Evolutionary conservation across 2,329 filamentous ascomycete genomes (phyloP).

Genomic region (Dichotomopilus funicola): DNA sequence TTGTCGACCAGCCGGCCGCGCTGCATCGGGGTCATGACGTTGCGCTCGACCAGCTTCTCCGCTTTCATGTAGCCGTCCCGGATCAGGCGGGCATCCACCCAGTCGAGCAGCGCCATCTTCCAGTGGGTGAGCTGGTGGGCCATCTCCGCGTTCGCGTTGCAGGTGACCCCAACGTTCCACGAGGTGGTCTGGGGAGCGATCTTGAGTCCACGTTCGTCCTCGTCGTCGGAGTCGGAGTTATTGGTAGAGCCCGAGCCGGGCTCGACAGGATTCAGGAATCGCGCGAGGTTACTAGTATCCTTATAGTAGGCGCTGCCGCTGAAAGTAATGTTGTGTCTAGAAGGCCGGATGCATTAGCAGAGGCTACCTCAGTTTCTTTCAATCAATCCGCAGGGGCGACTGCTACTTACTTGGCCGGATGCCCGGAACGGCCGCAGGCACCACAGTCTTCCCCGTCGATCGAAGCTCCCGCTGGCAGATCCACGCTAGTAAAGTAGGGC

Average conservation of each 20-base stretch:
- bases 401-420: conserved; percentile 56
- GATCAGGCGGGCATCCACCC: conserved; percentile 58
- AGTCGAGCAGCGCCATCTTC: conserved; percentile 67
- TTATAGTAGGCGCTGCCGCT: conserved; percentile 60
- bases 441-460: conserved; percentile 45
- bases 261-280: conserved; percentile 54
- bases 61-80: conserved; percentile 51
- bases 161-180: conserved; percentile 36
- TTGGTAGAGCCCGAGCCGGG: conserved; percentile 6
- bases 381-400: no score
- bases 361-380: neutral
- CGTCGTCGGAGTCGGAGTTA: conserved; percentile 7
- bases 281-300: conserved; percentile 31
- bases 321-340: conserved; percentile 43
- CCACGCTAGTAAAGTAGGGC: conserved; percentile 50
- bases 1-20: conserved; percentile 53
- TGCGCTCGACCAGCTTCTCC: conserved; percentile 51
- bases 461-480: conserved; percentile 32
- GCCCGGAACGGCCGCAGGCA: conserved; percentile 63
- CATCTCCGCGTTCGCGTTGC: conserved; percentile 52
- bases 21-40: conserved; percentile 54
- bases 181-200: conserved; percentile 32
- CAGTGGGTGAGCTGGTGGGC: conserved; percentile 70
- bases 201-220: conserved; percentile 34
- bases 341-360: neutral